phyloP scores from a whole-genome alignment of 1,139 yeast species.

The Lodderomyces parapsilosis region DNA sequence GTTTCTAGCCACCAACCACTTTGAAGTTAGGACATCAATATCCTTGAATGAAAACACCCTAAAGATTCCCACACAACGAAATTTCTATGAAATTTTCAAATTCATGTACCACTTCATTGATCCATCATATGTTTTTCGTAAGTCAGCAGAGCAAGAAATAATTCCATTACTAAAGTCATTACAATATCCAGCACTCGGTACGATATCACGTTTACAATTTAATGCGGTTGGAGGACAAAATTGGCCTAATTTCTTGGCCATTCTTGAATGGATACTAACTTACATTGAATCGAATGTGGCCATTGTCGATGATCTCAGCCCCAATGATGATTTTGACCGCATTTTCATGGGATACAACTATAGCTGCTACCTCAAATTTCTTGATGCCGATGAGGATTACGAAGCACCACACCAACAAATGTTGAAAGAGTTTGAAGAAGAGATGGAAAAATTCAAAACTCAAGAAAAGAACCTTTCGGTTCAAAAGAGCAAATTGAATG shows the following conservation, averaged over 20 bases:
- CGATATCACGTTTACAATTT: constrained; percentile 78
- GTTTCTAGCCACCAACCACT: constrained; percentile 60
- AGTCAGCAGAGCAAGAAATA: constrained; percentile 69
- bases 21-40: constrained; percentile 73
- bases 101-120: constrained; percentile 76
- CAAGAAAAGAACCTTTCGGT: constrained; percentile 43
- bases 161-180: constrained; percentile 62
- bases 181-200: constrained; percentile 78
- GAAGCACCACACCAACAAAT: constrained; percentile 54
- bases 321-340: constrained; percentile 51
- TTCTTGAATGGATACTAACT: constrained; percentile 76
- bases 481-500: constrained; percentile 24
- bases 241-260: constrained; percentile 83
- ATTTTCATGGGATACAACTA: constrained; percentile 66
- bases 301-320: constrained; percentile 19
- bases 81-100: constrained; percentile 74
- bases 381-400: constrained; percentile 62
- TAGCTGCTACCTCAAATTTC: constrained; percentile 65
- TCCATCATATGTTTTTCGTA: constrained; percentile 72
- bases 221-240: constrained; percentile 91
- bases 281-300: constrained; percentile 49
- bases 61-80: constrained; percentile 83
- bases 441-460: constrained; percentile 39
- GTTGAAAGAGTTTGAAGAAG: constrained; percentile 49
- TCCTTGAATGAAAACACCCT: constrained; percentile 65